Evolutionary conservation across 805 yeast species (phyloP), one percentile per base, ranked within the genome.

Genomic region (Jamesozyma spencerorum): DNA sequence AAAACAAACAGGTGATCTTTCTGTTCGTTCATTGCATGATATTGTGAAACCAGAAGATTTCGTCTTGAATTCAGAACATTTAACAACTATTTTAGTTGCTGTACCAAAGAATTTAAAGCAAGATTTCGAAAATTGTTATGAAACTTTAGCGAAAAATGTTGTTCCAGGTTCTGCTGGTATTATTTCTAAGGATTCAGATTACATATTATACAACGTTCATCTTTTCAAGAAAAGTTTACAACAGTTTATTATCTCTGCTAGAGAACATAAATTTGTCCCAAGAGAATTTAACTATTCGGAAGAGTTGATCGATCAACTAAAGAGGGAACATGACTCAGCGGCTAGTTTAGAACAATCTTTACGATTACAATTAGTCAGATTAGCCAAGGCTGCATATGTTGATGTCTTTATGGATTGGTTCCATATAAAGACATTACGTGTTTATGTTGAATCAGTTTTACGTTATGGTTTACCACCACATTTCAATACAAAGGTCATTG

Each of bases 381-480:
- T 92, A 46, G 79, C 94, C 1, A 79, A 79, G 53, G 80, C 95
- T 18, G 94, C 97, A n/a, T 92, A 82, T 60, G 72, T 83, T 18
- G 97, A 92, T 55, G 77, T 88, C 38, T 70, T 84, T 46, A 71
- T 85, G 50, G 77, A 82, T 48, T 87, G 96, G 96, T 71, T 85
- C 57, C 98, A 92, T 63, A 75, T 92, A 51, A 87, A 87, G 64
- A 77, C 85, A 3, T 71, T 92, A 40, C 79, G 97, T 51, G 73
- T 85, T 15, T 92, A 83, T 63, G 95, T 90, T 30, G 99, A 92
- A 66, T 75, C 87, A 38, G 95, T 92, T 13, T 72, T 92, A 60
- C 80, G 99, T 64, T 92, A 92, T 62, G 99, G 99, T 1, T 74
- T 92, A 48, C 99, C 98, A 28, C 97, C 97, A 24, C 82, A 81